These are phyloP conservation scores for Amaranthus cruentus DNA, from an alignment of 148 eudicot genomes.

Conservation along the genomic window DNA sequence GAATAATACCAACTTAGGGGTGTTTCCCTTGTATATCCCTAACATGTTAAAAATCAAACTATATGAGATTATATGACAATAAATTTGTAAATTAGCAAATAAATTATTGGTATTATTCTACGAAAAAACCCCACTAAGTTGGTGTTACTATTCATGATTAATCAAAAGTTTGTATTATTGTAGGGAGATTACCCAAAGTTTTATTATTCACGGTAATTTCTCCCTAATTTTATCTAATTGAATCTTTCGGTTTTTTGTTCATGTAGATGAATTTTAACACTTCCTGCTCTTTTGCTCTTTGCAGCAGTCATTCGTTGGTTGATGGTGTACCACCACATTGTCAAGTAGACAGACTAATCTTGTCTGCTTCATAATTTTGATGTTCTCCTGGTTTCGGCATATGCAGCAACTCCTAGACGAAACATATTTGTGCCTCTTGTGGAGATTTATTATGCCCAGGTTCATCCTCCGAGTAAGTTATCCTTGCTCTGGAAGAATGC, in stretches of 20 bases:
- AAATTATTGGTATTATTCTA: no score
- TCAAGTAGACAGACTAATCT: not conserved
- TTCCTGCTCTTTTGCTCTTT: not conserved
- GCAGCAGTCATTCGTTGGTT: not conserved
- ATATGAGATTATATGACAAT: no score
- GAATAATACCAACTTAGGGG: no score
- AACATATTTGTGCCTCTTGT: constrained; percentile 9
- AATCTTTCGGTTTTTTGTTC: not conserved
- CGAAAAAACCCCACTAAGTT: no score
- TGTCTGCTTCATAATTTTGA: not conserved
- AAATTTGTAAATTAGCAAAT: no score
- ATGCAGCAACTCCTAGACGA: constrained; percentile 16
- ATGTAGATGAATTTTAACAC: not conserved
- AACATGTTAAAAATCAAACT: no score
- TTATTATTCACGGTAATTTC: not conserved
- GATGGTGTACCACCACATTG: not conserved
- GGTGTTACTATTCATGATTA: no score
- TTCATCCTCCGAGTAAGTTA: constrained; percentile 11
- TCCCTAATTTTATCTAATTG: not conserved
- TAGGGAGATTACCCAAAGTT: no score
- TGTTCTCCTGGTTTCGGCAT: constrained; percentile 2
- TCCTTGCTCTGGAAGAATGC: not conserved
- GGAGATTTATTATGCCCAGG: not conserved
- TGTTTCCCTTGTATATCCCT: no score
- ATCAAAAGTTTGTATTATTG: no score